A percentile compares a stretch with the other conserved stretches of the same genome.
These are phyloP conservation scores for Bruguiera parviflora DNA, from an alignment of 345 rosid genomes.

Conservation along the genomic window DNA sequence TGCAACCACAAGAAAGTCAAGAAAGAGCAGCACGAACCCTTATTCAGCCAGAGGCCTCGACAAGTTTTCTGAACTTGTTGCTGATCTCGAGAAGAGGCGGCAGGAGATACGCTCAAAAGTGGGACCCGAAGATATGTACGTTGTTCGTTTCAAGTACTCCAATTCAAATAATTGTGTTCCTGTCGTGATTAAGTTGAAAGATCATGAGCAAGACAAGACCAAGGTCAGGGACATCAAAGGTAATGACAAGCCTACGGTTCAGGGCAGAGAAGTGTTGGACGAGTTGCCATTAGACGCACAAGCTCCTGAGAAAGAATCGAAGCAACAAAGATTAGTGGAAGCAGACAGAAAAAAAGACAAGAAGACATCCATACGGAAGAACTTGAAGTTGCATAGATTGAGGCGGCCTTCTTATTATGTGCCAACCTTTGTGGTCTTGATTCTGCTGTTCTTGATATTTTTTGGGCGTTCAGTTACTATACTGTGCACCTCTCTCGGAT, in stretches of 20 bases:
- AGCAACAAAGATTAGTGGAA: constrained; percentile 12
- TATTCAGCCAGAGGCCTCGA: constrained; percentile 69
- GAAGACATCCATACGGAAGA: constrained; percentile 20
- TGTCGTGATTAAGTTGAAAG: constrained; percentile 48
- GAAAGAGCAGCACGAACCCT: constrained; percentile 51
- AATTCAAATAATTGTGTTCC: constrained; percentile 50
- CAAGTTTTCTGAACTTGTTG: constrained; percentile 61
- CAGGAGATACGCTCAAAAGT: constrained; percentile 50
- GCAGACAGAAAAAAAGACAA: constrained; percentile 2
- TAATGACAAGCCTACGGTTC: neutral
- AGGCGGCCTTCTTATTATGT: constrained; percentile 45
- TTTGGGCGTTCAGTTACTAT: constrained; percentile 67
- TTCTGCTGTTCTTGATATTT: constrained; percentile 47
- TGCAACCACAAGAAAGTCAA: constrained; percentile 32
- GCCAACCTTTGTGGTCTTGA: constrained; percentile 43
- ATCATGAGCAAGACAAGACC: constrained; percentile 24
- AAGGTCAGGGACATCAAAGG: constrained; percentile 17
- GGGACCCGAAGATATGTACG: constrained; percentile 40
- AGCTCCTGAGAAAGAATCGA: constrained; percentile 1
- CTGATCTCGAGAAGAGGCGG: constrained; percentile 57
- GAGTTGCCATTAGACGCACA: constrained; percentile 7
- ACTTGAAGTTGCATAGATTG: constrained; percentile 27
- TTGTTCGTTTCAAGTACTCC: constrained; percentile 53
- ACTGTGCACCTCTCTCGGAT: constrained; percentile 51
- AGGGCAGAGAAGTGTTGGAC: neutral